These are phyloP conservation scores for Aureobasidium leucospermi DNA, from an alignment of 2,329 filamentous ascomycete genomes.

Conservation along the genomic window DNA sequence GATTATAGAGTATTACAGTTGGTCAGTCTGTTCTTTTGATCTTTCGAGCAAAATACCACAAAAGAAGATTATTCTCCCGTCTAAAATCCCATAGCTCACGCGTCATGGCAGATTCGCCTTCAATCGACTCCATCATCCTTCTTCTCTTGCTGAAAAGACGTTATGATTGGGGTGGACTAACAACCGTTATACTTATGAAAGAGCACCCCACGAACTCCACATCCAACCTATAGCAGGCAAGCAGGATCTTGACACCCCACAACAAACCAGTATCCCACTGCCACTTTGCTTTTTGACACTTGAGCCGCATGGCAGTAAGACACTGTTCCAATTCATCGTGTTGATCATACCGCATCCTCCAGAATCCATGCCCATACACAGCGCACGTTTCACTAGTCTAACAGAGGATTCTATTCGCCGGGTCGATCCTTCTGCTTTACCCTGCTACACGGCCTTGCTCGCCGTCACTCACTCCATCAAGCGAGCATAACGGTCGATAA, in stretches of 20 bases:
- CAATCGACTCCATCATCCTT: not conserved
- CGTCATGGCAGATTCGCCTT: not conserved
- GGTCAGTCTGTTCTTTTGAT: not conserved
- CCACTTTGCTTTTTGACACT: constrained; percentile 11
- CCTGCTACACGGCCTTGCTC: not conserved
- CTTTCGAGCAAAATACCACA: not conserved
- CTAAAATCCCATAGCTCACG: not conserved
- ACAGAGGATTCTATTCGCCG: constrained; percentile 5
- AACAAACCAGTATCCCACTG: not conserved
- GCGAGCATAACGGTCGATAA: constrained; percentile 10
- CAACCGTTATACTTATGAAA: constrained; percentile 3
- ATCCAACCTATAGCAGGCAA: not conserved
- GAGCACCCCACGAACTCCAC: constrained; percentile 2
- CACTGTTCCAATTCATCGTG: not conserved
- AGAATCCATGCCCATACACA: not conserved
- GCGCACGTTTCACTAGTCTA: constrained; percentile 11
- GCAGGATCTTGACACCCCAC: not conserved
- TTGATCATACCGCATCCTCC: constrained; percentile 2
- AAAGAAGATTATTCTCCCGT: not conserved
- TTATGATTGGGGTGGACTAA: constrained; percentile 3
- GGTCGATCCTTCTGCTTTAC: constrained; percentile 4
- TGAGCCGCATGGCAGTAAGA: constrained; percentile 11
- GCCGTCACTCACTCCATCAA: not conserved
- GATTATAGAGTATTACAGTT: not conserved
- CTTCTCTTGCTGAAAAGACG: constrained; percentile 4